phyloP scores from a whole-genome alignment of 257 asterid genomes.

The Petunia axillaris region DNA sequence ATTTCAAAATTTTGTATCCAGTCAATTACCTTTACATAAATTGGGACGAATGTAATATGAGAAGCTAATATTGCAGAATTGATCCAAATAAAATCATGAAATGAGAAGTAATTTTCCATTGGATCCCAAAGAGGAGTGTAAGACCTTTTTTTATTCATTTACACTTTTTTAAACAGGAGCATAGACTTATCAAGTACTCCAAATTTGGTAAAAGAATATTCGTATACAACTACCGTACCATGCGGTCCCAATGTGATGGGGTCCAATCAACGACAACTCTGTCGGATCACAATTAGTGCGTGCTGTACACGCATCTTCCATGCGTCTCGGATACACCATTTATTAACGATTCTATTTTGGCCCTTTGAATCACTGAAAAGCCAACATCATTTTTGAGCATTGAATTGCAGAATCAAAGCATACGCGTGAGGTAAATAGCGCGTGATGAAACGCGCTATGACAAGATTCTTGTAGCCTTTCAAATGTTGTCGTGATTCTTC shows the following conservation, averaged over 20 bases:
- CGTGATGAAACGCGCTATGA: neutral
- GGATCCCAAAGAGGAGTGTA: too few species aligned
- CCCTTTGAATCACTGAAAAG: neutral
- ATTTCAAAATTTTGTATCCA: too few species aligned
- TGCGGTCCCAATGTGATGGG: neutral
- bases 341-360: neutral
- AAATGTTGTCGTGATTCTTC: conserved; percentile 8
- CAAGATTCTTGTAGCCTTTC: neutral
- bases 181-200: neutral
- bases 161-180: neutral
- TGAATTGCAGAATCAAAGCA: neutral
- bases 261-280: neutral
- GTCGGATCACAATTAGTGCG: neutral
- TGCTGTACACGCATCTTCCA: neutral
- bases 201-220: conserved; percentile 3
- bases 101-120: too few species aligned
- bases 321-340: neutral
- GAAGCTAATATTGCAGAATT: neutral
- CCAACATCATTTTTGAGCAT: neutral
- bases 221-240: neutral
- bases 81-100: too few species aligned
- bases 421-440: neutral
- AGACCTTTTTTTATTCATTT: neutral
- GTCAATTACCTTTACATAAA: too few species aligned
- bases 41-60: too few species aligned